Conservation (phyloP, 192 early-diverging fungal genomes). For the Coemansia sp. region DNA sequence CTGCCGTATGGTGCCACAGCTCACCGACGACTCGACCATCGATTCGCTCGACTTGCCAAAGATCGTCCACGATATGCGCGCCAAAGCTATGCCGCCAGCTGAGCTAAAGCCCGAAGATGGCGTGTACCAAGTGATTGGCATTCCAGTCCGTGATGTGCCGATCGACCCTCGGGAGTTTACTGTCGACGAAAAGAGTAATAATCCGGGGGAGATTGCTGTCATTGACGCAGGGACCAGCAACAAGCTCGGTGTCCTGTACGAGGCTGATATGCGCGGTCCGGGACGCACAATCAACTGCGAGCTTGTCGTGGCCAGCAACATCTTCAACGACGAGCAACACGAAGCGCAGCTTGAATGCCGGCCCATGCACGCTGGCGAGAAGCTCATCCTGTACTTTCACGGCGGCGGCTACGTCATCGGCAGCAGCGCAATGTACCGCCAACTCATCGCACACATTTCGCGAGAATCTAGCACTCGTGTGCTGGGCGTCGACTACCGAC, state of each 20-base stretch:
- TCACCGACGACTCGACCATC: conserved; percentile 2
- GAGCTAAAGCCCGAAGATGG: not conserved
- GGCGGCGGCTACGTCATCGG: conserved; percentile 68
- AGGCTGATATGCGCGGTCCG: not conserved
- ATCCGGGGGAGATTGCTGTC: too few species aligned
- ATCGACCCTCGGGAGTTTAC: not conserved
- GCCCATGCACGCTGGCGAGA: conserved; percentile 27
- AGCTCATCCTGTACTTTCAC: conserved; percentile 69
- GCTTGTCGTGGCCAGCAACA: not conserved
- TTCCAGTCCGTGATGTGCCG: not conserved
- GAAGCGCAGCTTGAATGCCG: conserved; percentile 13
- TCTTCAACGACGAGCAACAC: too few species aligned
- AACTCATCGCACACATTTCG: conserved; percentile 52
- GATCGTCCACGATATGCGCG: not conserved
- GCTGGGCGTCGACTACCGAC: conserved; percentile 41
- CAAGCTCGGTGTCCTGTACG: not conserved
- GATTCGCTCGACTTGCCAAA: not conserved
- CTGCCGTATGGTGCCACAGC: not conserved
- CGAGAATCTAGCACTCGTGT: conserved; percentile 34
- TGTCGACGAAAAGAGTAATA: too few species aligned
- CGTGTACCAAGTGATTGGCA: not conserved
- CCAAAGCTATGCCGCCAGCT: not conserved
- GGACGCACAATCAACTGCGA: not conserved
- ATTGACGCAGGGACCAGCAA: too few species aligned
- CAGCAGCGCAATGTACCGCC: conserved; percentile 45